Evolutionary conservation across 208 protist species (phyloP), one percentile per base, ranked within the genome.

Genomic region (Angomonas ambiguus): DNA sequence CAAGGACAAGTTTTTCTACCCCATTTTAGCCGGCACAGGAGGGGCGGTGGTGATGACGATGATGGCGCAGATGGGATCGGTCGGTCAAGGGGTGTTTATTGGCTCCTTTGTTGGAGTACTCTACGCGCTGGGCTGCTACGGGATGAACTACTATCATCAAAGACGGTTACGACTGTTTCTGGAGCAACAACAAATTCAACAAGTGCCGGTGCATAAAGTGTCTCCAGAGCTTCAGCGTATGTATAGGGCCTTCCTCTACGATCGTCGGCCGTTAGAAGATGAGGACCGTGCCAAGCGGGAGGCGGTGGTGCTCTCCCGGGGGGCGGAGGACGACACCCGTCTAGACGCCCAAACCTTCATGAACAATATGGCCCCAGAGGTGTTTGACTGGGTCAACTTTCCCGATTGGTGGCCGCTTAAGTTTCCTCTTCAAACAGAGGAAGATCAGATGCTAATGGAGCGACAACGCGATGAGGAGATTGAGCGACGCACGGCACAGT

Each of bases 321-420:
- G 60, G 24, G 51, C 33, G 16, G 75, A 78, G 8, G 82, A 77
- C 20, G 80, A 92, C 49, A 77, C 72, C 22, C 82, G 86, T 0
- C 72, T 95, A 6, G 86, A 92, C 64, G 89, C 89, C 16, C 72
- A 88, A 42, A 76, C 78, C 1, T 86, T 93, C 59, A 79, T 93
- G 72, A 56, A 78, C 62, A 84, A 93, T 72, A 91, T 91, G 83
- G 81, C 77, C n/a, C 86, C 89, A n/a, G 84, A 93, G 67, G 69
- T 93, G 33, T 91, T 78, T 53, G 83, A 92, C 51, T 93, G 89
- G 86, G 86, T 95, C 4, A 92, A 90, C 71, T 95, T 95, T 53
- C 89, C 89, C 1, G 83, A 92, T 51, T 95, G 89, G 87, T 95
- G 89, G 89, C 89, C 89, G 31, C 63, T 95, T 34, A 92, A 92